These are phyloP conservation scores for Globisporangium spinosum DNA, from an alignment of 352 stramenopile genomes.

Conservation along the genomic window DNA sequence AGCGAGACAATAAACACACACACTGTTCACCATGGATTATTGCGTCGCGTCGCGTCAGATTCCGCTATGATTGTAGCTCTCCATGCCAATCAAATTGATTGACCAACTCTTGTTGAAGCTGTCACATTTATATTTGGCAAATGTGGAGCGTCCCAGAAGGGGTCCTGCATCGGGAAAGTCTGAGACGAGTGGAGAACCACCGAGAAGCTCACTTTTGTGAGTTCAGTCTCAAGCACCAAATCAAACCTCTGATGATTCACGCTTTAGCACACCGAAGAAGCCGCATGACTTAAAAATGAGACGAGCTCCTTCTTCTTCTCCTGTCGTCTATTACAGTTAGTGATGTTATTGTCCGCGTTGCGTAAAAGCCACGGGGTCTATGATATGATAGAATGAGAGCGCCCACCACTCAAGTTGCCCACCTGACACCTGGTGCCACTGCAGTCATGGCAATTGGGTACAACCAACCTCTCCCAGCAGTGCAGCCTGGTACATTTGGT, in stretches of 20 bases:
- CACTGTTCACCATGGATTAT: neutral
- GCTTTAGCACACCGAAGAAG: neutral
- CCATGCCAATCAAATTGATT: neutral
- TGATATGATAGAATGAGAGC: neutral
- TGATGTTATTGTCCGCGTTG: neutral
- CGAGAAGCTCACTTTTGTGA: neutral
- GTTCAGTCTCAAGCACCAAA: neutral
- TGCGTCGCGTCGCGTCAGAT: neutral
- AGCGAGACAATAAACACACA: neutral
- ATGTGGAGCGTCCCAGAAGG: conserved; percentile 1
- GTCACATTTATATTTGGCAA: neutral
- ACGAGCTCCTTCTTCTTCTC: neutral
- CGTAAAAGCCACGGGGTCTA: neutral
- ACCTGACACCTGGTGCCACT: conserved; percentile 4
- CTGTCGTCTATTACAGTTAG: neutral
- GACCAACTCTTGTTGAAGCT: neutral
- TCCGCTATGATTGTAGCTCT: neutral
- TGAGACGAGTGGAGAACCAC: neutral
- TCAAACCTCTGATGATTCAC: neutral
- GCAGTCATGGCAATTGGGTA: neutral
- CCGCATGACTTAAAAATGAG: no score
- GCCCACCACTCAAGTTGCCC: neutral
- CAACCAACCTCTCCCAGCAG: neutral
- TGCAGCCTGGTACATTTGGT: neutral
- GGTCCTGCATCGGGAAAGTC: neutral